Percentiles rank a stretch among this genome's conserved stretches.
These are phyloP conservation scores for Monilinia fructicola DNA, from an alignment of 2,329 filamentous ascomycete species.

Conservation along the genomic window DNA sequence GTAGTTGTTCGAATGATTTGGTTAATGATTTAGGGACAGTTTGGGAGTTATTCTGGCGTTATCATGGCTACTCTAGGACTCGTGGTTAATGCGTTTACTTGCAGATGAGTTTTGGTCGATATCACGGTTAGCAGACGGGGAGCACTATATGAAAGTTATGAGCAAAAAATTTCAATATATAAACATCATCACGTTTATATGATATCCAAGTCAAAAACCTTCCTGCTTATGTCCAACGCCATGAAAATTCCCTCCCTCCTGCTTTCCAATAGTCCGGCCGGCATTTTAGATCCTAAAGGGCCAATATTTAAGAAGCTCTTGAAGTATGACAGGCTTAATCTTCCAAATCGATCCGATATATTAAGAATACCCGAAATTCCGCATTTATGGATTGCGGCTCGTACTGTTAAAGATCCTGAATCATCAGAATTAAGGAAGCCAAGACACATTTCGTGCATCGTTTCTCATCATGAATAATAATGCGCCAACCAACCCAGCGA, in stretches of 20 bases:
- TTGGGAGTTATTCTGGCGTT: conserved; percentile 11
- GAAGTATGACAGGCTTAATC: background rate
- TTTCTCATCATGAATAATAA: conserved; percentile 23
- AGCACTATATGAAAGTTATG: conserved; percentile 7
- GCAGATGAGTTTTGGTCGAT: conserved; percentile 13
- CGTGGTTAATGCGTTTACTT: background rate
- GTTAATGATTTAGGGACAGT: background rate
- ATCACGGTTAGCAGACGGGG: conserved; percentile 2
- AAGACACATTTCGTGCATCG: conserved; percentile 9
- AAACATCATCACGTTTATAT: background rate
- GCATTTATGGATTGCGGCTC: background rate
- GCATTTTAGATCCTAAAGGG: background rate
- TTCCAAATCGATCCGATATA: background rate
- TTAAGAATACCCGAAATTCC: background rate
- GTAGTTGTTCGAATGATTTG: conserved; percentile 45
- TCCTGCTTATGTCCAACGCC: background rate
- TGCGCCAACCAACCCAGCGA: background rate
- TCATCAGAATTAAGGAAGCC: background rate
- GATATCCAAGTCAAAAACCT: background rate
- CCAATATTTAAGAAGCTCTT: background rate
- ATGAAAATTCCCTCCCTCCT: background rate
- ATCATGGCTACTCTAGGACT: background rate
- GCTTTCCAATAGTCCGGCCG: background rate
- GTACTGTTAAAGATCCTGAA: no score
- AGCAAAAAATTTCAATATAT: conserved; percentile 14